A percentile compares a stretch with the other conserved stretches of the same genome.
phyloP scores from a whole-genome alignment of 2,329 filamentous ascomycete species.

The Alternaria incomplexa region DNA sequence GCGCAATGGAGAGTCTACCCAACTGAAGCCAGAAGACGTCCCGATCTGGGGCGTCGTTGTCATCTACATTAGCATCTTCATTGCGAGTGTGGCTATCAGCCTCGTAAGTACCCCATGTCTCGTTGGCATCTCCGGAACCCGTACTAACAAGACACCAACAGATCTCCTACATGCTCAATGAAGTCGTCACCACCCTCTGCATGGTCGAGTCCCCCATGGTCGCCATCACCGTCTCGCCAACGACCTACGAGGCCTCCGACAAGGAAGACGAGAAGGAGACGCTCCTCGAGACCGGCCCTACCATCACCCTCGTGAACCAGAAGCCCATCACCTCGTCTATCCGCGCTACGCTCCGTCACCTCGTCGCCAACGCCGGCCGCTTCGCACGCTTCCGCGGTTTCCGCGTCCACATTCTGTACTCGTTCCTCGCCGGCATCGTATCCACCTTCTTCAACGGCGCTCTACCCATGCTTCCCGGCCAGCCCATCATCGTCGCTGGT shows the following conservation, averaged over 20 bases:
- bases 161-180: slow-evolving; percentile 63
- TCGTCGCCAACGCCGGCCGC: slow-evolving; percentile 69
- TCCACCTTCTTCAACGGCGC: slow-evolving; percentile 54
- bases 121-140: neutral
- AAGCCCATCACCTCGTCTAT: slow-evolving; percentile 68
- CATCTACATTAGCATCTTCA: slow-evolving; percentile 44
- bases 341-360: slow-evolving; percentile 63
- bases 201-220: slow-evolving; percentile 68
- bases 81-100: slow-evolving; percentile 51
- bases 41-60: slow-evolving; percentile 38
- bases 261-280: slow-evolving; percentile 50
- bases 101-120: slow-evolving; percentile 43
- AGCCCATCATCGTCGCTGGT: slow-evolving; percentile 61
- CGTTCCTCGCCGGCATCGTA: slow-evolving; percentile 44
- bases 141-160: slow-evolving; percentile 11
- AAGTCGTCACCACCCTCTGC: slow-evolving; percentile 66
- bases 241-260: slow-evolving; percentile 50
- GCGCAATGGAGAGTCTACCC: no score
- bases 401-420: slow-evolving; percentile 52
- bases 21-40: slow-evolving; percentile 25
- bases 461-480: slow-evolving; percentile 51
- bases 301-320: slow-evolving; percentile 54
- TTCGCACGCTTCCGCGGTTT: slow-evolving; percentile 74
- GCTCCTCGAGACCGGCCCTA: slow-evolving; percentile 48
- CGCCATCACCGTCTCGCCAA: slow-evolving; percentile 56